Conservation (phyloP, 2,329 filamentous ascomycete species). For the Colletotrichum sp. region DNA sequence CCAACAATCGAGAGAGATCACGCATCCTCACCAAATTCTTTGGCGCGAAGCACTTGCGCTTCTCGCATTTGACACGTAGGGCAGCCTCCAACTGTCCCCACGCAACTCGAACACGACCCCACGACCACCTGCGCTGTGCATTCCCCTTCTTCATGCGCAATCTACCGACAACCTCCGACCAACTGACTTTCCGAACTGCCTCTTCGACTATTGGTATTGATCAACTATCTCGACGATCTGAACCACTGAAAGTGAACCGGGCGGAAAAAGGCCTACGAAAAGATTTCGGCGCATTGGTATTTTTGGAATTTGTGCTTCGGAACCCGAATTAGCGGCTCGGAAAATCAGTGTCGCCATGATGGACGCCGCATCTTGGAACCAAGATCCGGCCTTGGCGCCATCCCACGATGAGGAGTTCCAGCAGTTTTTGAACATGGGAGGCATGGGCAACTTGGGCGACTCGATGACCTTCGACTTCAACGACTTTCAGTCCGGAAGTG, state of each 20-base stretch:
- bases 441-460: constrained; percentile 58
- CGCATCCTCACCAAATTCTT: neutral
- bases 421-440: constrained; percentile 67
- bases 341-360: constrained; percentile 46
- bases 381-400: constrained; percentile 59
- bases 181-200: neutral
- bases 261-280: neutral
- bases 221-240: neutral
- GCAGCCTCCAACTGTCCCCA: neutral
- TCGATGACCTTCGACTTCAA: constrained; percentile 65
- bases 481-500: constrained; percentile 50
- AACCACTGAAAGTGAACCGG: neutral
- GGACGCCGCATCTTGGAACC: constrained; percentile 60
- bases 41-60: constrained; percentile 3
- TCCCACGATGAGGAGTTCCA: constrained; percentile 66
- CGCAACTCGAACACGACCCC: constrained; percentile 5
- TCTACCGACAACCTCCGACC: neutral
- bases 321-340: neutral
- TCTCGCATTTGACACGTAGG: neutral
- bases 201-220: constrained; percentile 1
- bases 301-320: neutral
- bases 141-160: neutral
- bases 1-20: neutral
- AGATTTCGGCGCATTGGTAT: neutral
- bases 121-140: neutral